These are phyloP conservation scores for Triticum turgidum DNA, from an alignment of 176 grass and related monocot species.

Conservation along the genomic window DNA sequence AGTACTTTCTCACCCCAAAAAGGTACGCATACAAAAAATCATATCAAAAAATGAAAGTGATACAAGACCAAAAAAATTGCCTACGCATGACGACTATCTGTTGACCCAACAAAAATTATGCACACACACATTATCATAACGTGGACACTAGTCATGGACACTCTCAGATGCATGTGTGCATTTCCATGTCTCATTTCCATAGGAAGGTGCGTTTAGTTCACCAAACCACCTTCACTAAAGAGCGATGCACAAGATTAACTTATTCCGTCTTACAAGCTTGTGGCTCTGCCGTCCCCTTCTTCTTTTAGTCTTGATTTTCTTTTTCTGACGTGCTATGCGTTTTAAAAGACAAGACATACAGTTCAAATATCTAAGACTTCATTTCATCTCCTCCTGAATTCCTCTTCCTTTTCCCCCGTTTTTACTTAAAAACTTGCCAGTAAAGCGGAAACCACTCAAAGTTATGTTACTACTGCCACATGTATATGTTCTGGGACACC, in stretches of 20 bases:
- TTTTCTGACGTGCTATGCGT: too few species aligned
- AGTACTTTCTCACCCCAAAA: too few species aligned
- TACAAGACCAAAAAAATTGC: too few species aligned
- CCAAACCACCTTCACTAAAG: neutral
- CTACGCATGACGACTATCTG: too few species aligned
- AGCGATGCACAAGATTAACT: neutral
- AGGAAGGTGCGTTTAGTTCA: neutral
- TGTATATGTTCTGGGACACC: neutral
- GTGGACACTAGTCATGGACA: too few species aligned
- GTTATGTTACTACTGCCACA: neutral
- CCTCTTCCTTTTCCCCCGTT: neutral
- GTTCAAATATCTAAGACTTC: neutral
- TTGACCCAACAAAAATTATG: too few species aligned
- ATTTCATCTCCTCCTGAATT: neutral
- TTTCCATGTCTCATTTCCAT: too few species aligned
- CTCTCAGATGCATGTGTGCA: too few species aligned
- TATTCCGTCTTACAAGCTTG: neutral
- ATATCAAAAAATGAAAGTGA: too few species aligned
- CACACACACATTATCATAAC: too few species aligned
- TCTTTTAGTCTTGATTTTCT: neutral
- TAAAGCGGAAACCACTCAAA: neutral
- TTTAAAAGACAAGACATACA: neutral
- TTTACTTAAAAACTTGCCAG: neutral
- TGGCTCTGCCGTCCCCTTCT: neutral
- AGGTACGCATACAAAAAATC: too few species aligned